Conservation (phyloP, 495 filamentous ascomycete species). For the Tuber brumale region DNA sequence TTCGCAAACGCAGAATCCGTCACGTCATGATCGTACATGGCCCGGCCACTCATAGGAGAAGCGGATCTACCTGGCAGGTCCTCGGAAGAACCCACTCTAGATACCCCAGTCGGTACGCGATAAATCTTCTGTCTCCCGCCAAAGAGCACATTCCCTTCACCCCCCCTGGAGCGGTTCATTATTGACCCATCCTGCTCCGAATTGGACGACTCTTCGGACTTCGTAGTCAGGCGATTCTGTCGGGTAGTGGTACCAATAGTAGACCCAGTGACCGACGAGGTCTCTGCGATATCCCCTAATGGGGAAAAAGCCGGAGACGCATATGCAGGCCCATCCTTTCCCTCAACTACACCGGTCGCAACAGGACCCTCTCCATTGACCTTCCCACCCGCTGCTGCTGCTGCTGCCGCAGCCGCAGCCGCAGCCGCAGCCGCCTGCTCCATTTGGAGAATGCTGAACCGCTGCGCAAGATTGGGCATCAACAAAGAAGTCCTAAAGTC, state of each 20-base stretch:
- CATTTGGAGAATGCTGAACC: constrained; percentile 79
- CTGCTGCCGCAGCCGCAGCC: constrained; percentile 31
- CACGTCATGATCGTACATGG: constrained; percentile 80
- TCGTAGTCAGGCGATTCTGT: constrained; percentile 32
- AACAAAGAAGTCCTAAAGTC: constrained; percentile 95
- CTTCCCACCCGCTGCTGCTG: constrained; percentile 54
- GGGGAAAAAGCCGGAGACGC: constrained; percentile 48
- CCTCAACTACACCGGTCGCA: constrained; percentile 51
- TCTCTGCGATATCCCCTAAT: constrained; percentile 82
- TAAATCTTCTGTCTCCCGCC: constrained; percentile 95
- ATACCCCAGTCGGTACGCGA: constrained; percentile 59
- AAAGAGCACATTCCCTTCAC: constrained; percentile 89
- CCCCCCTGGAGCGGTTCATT: constrained; percentile 75
- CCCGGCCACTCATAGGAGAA: constrained; percentile 56
- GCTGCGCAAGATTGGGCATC: constrained; percentile 88
- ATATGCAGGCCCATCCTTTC: constrained; percentile 48
- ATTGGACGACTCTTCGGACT: constrained; percentile 48
- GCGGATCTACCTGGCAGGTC: constrained; percentile 44
- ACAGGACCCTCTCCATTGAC: constrained; percentile 60
- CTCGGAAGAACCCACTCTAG: constrained; percentile 45
- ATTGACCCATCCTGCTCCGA: constrained; percentile 74
- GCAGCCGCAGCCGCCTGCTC: constrained; percentile 33
- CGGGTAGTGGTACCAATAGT: constrained; percentile 53
- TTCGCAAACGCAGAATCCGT: constrained; percentile 67
- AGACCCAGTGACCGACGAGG: constrained; percentile 65